A percentile compares a stretch with the other conserved stretches of the same genome.
phyloP scores from a whole-genome alignment of 192 early-diverging fungal genomes.

The Linderina pennispora region DNA sequence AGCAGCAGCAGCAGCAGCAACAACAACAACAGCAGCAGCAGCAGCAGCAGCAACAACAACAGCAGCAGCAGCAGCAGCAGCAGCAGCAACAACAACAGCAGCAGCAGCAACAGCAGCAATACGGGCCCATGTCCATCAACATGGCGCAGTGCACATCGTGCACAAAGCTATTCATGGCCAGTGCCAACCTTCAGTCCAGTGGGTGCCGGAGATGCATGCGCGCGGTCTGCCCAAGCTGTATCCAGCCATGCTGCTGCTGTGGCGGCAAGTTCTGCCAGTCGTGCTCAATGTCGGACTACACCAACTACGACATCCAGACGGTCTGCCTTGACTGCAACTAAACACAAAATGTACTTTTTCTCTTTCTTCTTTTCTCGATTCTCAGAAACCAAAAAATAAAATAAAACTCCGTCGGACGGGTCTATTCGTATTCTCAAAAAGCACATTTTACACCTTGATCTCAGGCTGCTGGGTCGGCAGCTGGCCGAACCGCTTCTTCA shows the following conservation, averaged over 20 bases:
- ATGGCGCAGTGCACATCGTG: neutral
- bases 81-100: no score
- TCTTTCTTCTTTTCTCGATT: neutral
- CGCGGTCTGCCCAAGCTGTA: constrained; percentile 22
- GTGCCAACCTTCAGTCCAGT: no score
- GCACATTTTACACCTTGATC: constrained; percentile 19
- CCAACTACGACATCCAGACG: constrained; percentile 28
- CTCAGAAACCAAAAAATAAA: neutral
- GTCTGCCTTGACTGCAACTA: constrained; percentile 44
- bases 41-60: no score
- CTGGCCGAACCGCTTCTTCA: constrained; percentile 92
- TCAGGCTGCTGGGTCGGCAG: constrained; percentile 64
- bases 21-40: no score
- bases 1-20: no score
- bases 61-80: no score
- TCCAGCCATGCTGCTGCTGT: constrained; percentile 30
- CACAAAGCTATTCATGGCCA: no score
- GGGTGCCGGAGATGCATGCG: no score
- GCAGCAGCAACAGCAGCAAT: no score
- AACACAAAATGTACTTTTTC: neutral
- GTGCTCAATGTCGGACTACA: constrained; percentile 40
- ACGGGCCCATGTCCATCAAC: no score
- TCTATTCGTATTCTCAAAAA: no score
- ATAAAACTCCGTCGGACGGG: no score
- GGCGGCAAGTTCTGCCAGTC: constrained; percentile 18